These are phyloP conservation scores for Hypoxylon sp. DNA, from an alignment of 2,329 filamentous ascomycete genomes.

Conservation along the genomic window DNA sequence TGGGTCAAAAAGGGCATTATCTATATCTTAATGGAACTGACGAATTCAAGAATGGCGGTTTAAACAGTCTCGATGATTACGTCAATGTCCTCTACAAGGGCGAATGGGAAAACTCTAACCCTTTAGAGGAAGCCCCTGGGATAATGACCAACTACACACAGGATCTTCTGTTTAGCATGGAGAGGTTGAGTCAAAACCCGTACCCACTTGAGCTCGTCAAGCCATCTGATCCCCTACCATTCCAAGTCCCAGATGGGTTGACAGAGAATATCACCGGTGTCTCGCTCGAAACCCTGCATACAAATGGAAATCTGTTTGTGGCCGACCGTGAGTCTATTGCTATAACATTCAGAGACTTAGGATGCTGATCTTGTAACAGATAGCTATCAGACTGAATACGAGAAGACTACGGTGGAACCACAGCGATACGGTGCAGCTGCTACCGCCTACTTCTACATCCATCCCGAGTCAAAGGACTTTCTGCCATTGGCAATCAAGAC, in stretches of 20 bases:
- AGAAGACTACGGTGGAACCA: not conserved
- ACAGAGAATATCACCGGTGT: not conserved
- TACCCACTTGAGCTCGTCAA: constrained; percentile 44
- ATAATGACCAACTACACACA: constrained; percentile 53
- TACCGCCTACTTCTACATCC: not conserved
- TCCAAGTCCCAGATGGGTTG: not conserved
- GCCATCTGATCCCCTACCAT: constrained; percentile 32
- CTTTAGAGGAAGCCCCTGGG: constrained; percentile 40
- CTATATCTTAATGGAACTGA: not conserved
- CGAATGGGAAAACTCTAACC: constrained; percentile 21
- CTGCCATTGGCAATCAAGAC: constrained; percentile 55
- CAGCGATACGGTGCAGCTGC: not conserved
- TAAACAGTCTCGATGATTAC: not conserved
- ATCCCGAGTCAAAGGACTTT: constrained; percentile 47
- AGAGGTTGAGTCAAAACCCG: constrained; percentile 52
- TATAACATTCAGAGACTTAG: not conserved
- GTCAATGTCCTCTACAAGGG: not conserved
- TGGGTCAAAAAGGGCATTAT: not conserved
- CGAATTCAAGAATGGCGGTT: not conserved
- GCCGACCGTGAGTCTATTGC: not conserved
- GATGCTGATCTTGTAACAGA: not conserved
- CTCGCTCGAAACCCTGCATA: not conserved
- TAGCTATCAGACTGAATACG: not conserved
- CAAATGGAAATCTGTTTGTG: not conserved
- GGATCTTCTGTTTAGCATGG: constrained; percentile 56